Conservation (phyloP, 331 rosid genomes). For the Quercus lobata region DNA sequence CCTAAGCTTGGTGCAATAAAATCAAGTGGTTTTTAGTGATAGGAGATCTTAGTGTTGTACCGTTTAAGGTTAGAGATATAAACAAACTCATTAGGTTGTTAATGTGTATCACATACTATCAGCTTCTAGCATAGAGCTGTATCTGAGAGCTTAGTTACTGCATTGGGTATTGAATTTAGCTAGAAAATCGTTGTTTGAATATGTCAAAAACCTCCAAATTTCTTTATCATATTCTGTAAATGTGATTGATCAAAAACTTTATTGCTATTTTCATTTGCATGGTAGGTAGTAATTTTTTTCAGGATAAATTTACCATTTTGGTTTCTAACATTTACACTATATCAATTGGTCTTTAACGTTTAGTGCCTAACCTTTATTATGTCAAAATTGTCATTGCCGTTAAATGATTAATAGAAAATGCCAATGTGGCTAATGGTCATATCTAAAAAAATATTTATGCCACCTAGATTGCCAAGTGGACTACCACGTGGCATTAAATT, state of each 20-base stretch:
- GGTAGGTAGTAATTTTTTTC: constrained; percentile 1
- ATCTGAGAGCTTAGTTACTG: constrained; percentile 22
- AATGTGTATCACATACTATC: neutral
- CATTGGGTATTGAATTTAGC: constrained; percentile 23
- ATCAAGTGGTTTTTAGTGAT: constrained; percentile 19
- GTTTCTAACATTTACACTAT: too few relatives aligned
- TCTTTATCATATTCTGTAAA: constrained; percentile 22
- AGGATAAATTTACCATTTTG: neutral
- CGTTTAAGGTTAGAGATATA: constrained; percentile 24
- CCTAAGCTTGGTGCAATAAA: constrained; percentile 20
- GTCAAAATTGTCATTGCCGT: too few relatives aligned
- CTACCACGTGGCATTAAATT: too few relatives aligned
- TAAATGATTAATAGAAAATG: too few relatives aligned
- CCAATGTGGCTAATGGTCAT: too few relatives aligned
- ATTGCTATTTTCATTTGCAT: constrained; percentile 1
- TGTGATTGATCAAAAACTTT: neutral
- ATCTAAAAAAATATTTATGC: too few relatives aligned
- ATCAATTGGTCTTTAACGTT: neutral
- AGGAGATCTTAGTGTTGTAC: constrained; percentile 43
- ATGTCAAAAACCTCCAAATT: constrained; percentile 26
- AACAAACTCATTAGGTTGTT: constrained; percentile 23
- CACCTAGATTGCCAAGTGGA: too few relatives aligned
- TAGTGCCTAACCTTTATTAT: neutral
- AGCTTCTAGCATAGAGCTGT: constrained; percentile 32
- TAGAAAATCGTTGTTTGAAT: constrained; percentile 21